A percentile compares a stretch with the other conserved stretches of the same genome.
Conservation (phyloP, 192 early-diverging fungal species). For the Coemansia sp. region DNA sequence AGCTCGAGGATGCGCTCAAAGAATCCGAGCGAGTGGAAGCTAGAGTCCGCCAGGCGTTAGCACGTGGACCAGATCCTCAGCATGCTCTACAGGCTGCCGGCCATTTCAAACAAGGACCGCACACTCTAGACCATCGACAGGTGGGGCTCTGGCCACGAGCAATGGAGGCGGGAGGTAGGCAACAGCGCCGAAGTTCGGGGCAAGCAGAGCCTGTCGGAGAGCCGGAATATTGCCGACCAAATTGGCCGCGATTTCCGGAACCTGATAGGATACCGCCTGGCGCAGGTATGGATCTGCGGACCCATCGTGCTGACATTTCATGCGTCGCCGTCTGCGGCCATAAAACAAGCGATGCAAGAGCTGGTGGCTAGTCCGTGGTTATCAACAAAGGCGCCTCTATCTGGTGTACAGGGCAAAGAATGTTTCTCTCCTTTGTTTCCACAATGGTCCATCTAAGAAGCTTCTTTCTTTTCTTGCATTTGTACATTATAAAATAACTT, state of each 20-base stretch:
- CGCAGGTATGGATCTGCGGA: constrained; percentile 40
- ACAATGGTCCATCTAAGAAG: too few relatives aligned
- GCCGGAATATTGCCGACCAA: constrained; percentile 18
- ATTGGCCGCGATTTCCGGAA: constrained; percentile 26
- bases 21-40: background rate
- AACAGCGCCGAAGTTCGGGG: constrained; percentile 3
- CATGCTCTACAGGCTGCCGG: constrained; percentile 28
- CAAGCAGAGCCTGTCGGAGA: constrained; percentile 3
- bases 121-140: constrained; percentile 15
- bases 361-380: background rate
- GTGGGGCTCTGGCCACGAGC: constrained; percentile 40
- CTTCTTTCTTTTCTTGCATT: background rate
- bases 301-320: constrained; percentile 41
- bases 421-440: too few relatives aligned
- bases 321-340: constrained; percentile 5
- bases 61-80: constrained; percentile 27
- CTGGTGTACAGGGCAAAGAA: constrained; percentile 13
- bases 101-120: constrained; percentile 20
- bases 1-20: constrained; percentile 1
- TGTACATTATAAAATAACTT: background rate
- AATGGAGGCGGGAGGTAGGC: constrained; percentile 35
- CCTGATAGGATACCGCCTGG: constrained; percentile 39
- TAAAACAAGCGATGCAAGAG: constrained; percentile 12
- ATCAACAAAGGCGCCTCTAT: constrained; percentile 7
- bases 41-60: constrained; percentile 24